These are phyloP conservation scores for Caryopteris hybrid DNA, from an alignment of 305 asterid species.

Conservation along the genomic window DNA sequence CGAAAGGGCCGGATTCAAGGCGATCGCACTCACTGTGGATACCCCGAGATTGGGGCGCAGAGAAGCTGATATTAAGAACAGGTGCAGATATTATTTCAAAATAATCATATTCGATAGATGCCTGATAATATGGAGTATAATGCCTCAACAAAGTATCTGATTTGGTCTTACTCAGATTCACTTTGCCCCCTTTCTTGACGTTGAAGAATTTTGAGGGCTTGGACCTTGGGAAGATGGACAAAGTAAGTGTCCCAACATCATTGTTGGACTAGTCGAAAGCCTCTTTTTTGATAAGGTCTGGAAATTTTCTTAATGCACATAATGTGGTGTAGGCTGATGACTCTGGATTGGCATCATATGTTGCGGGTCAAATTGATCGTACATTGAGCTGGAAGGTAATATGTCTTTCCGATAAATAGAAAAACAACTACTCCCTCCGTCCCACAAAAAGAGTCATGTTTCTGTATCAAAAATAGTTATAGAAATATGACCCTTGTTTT, in stretches of 20 bases:
- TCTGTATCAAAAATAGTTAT: too few species aligned
- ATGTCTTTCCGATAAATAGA: neutral
- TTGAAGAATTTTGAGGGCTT: constrained; percentile 90
- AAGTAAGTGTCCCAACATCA: constrained; percentile 36
- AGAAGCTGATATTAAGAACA: constrained; percentile 89
- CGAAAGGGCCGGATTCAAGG: constrained; percentile 96
- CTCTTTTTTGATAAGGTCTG: neutral
- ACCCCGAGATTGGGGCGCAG: constrained; percentile 91
- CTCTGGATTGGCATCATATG: constrained; percentile 91
- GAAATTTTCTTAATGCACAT: constrained; percentile 2
- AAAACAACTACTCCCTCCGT: too few species aligned
- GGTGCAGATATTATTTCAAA: constrained; percentile 31
- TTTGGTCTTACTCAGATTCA: constrained; percentile 45
- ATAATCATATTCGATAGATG: too few species aligned
- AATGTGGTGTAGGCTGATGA: constrained; percentile 51
- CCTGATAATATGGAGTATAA: too few species aligned
- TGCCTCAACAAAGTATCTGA: neutral
- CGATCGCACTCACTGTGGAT: constrained; percentile 93
- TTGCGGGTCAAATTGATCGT: constrained; percentile 92
- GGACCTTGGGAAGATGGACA: constrained; percentile 81
- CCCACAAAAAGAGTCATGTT: too few species aligned
- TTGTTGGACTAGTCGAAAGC: neutral
- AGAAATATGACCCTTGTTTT: too few species aligned
- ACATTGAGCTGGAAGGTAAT: constrained; percentile 38
- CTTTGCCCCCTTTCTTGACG: constrained; percentile 67